A percentile compares a stretch with the other conserved stretches of the same genome.
phyloP scores from a whole-genome alignment of 768 basidiomycete genomes.

The Gloeopeniophorella convolvens region DNA sequence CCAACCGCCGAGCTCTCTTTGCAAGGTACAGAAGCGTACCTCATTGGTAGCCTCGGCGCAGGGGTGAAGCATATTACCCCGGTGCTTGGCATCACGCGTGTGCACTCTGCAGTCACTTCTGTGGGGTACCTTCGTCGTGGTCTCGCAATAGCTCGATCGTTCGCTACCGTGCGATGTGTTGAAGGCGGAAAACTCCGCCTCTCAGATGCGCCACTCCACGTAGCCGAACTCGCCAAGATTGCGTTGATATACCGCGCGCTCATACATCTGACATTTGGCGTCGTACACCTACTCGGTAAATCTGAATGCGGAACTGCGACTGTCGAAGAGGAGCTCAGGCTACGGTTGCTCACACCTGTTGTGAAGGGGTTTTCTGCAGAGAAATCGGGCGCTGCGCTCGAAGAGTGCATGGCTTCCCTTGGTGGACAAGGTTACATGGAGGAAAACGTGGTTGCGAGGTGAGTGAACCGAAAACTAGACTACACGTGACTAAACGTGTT shows the following conservation, averaged over 20 bases:
- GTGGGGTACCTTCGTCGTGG: constrained; percentile 54
- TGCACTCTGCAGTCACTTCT: constrained; percentile 55
- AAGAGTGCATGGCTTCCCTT: constrained; percentile 66
- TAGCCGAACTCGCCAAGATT: constrained; percentile 55
- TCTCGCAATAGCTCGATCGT: constrained; percentile 59
- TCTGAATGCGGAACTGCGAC: constrained; percentile 49
- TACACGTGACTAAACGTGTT: background rate
- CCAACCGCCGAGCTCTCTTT: constrained; percentile 74
- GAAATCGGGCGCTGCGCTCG: constrained; percentile 55
- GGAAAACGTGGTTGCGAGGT: constrained; percentile 64
- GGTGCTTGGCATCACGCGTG: constrained; percentile 71
- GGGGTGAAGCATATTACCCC: constrained; percentile 65
- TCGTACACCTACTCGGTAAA: constrained; percentile 52
- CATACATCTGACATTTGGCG: constrained; percentile 56
- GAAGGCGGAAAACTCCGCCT: constrained; percentile 45
- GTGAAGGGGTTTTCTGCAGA: constrained; percentile 67
- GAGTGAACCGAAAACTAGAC: constrained; percentile 6
- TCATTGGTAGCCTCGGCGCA: constrained; percentile 49
- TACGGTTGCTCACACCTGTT: constrained; percentile 63
- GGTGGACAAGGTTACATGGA: constrained; percentile 84
- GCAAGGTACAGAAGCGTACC: constrained; percentile 51
- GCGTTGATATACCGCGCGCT: constrained; percentile 61
- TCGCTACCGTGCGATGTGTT: constrained; percentile 53
- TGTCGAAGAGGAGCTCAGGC: constrained; percentile 41
- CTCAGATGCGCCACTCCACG: constrained; percentile 52